These are phyloP conservation scores for Hypholoma fasciculare DNA, from an alignment of 768 basidiomycete genomes.

Conservation along the genomic window DNA sequence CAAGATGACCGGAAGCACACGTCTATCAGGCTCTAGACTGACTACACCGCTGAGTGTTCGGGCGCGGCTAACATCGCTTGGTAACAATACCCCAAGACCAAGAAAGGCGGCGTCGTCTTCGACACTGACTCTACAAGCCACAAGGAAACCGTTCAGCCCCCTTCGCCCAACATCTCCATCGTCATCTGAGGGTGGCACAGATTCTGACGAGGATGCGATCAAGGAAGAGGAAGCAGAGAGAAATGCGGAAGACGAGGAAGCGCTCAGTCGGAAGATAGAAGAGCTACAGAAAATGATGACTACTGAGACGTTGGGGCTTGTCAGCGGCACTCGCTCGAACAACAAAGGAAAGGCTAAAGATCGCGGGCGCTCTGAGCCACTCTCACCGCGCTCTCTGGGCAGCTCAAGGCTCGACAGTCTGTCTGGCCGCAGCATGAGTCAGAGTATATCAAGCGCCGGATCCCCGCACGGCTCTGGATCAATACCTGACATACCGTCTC, in stretches of 20 bases:
- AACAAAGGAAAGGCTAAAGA: slow-evolving; percentile 41
- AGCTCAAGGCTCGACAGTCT: slow-evolving; percentile 34
- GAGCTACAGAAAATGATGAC: slow-evolving; percentile 75
- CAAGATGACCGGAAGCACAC: slow-evolving; percentile 33
- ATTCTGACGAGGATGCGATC: slow-evolving; percentile 61
- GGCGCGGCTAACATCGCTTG: slow-evolving; percentile 70
- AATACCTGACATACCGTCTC: slow-evolving; percentile 80
- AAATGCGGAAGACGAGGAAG: slow-evolving; percentile 65
- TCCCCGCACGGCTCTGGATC: slow-evolving; percentile 81
- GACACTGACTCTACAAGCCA: slow-evolving; percentile 65
- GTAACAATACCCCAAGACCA: slow-evolving; percentile 49
- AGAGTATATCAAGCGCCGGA: slow-evolving; percentile 72
- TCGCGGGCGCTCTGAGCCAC: slow-evolving; percentile 41
- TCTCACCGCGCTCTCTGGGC: slow-evolving; percentile 34
- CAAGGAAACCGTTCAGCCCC: slow-evolving; percentile 36
- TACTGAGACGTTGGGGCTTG: slow-evolving; percentile 70
- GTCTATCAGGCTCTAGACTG: slow-evolving; percentile 42
- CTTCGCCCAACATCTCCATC: slow-evolving; percentile 49
- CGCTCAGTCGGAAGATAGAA: slow-evolving; percentile 64
- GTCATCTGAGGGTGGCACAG: slow-evolving; percentile 50
- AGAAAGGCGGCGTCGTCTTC: slow-evolving; percentile 68
- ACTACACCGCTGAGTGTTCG: slow-evolving; percentile 64
- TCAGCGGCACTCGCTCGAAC: slow-evolving; percentile 39
- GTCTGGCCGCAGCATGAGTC: slow-evolving; percentile 54
- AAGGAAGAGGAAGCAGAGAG: slow-evolving; percentile 73